Base-by-base conservation (phyloP, 176 grass and related monocot genomes). In the Phoenix dactylifera region DNA sequence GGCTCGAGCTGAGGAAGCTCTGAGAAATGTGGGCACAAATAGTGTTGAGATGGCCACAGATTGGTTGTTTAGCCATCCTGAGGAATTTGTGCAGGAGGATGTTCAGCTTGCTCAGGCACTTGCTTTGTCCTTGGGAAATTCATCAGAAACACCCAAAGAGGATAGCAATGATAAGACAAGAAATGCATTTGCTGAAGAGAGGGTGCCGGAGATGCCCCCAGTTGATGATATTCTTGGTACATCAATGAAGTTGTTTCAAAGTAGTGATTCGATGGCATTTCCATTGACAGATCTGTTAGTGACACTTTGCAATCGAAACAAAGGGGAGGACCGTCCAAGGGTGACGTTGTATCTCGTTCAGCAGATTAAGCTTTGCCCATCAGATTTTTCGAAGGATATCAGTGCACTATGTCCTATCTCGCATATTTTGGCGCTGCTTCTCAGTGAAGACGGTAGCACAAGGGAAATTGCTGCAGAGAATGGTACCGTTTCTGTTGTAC, bases 41-140 rank as follows among this genome's bases (percentile, higher is more conserved):
- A 92, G 80, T 69, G 77, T 92, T 50, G 88, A 92, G 53, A 68
- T 87, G 76, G 88, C 88, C 28, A 92, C 80, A 64, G 88, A 92
- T 92, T 92, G 88, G 88, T 87, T 92, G 63, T 87, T 92, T 54
- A 92, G 49, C 17, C 88, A 92, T 67, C 88, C 88, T 67, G 88
- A 92, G 66, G 88, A 92, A 57, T 65, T 57, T 71, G 77, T 92
- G 64, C 88, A 84, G 71, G 88, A 92, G 71, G 88, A 92, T 81
- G 79, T 92, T 19, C 83, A 92, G 62, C 78, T 92, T 35, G 88
- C 83, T 62, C 88, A 92, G 65, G 88, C 88, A 26, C 55, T 92
- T 69, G 88, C 88, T 58, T 82, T 92, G 39, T 92, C 88, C 69
- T 75, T 92, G 29, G 88, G 88, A 49, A 87, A 72, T 51, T 59